Conservation (phyloP, 164 flowering plant genomes). For the Amborella trichopoda region DNA sequence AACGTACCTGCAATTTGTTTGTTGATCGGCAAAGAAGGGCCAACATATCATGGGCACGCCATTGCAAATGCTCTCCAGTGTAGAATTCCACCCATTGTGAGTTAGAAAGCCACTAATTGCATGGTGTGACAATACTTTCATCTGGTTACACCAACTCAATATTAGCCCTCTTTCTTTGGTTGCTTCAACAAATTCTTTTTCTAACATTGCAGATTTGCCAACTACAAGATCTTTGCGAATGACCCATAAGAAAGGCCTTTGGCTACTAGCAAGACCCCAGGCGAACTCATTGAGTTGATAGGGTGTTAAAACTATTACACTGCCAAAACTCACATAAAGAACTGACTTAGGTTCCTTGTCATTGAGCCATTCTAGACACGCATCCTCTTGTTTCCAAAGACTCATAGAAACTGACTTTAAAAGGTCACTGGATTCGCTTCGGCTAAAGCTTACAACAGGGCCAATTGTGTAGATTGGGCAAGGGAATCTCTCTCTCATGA, state of each 20-base stretch:
- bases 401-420: conserved; percentile 1
- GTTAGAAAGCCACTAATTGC: conserved; percentile 24
- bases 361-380: conserved; percentile 27
- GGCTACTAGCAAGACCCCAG: conserved; percentile 34
- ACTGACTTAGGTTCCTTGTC: conserved; percentile 15
- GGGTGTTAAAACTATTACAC: conserved; percentile 18
- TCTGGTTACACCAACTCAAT: conserved; percentile 25
- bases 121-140: conserved; percentile 23
- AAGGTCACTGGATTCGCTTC: neutral
- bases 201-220: conserved; percentile 14
- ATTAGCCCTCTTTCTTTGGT: conserved; percentile 6
- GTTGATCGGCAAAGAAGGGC: conserved; percentile 24
- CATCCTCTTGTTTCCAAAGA: conserved; percentile 26
- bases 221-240: conserved; percentile 35
- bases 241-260: conserved; percentile 33
- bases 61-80: conserved; percentile 10
- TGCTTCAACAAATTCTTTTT: conserved; percentile 3
- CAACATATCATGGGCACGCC: conserved; percentile 25
- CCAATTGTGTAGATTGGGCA: conserved; percentile 14
- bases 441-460: conserved; percentile 10
- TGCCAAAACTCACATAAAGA: conserved; percentile 30
- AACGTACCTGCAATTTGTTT: conserved; percentile 10
- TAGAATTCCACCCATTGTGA: conserved; percentile 31
- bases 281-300: conserved; percentile 26
- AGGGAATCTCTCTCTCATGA: conserved; percentile 11